Evolutionary conservation across 371 early-diverging fungal genomes (phyloP).

Genomic region (Choanephora cucurbitarum): DNA sequence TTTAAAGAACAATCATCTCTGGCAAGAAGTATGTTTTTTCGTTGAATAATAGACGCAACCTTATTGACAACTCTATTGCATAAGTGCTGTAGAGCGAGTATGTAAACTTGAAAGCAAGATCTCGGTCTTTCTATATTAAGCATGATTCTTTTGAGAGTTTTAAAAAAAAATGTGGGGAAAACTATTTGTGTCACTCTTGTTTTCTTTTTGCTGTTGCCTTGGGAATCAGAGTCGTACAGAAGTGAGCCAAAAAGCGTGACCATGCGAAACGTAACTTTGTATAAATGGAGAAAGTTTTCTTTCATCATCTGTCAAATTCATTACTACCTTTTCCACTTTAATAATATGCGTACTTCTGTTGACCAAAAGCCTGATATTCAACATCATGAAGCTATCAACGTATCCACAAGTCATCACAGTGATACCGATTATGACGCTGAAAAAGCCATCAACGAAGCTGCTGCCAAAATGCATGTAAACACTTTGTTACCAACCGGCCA

Average conservation of each 20-base stretch:
- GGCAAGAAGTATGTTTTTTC: too few species aligned
- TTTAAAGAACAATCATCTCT: too few species aligned
- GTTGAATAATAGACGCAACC: too few species aligned
- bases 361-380: conserved; percentile 22
- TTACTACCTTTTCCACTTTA: background rate
- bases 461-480: conserved; percentile 9
- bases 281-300: background rate
- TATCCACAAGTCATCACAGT: conserved; percentile 5
- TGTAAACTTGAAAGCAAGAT: background rate
- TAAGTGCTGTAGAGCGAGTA: background rate
- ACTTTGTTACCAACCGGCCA: background rate
- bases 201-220: conserved; percentile 16
- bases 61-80: too few species aligned
- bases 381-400: conserved; percentile 18
- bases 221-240: conserved; percentile 6
- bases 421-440: conserved; percentile 6
- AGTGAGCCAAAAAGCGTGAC: conserved; percentile 16
- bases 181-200: conserved; percentile 21
- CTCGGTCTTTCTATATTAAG: conserved; percentile 7
- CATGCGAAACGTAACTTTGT: conserved; percentile 15
- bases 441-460: background rate
- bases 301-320: background rate
- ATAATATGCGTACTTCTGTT: conserved; percentile 4
- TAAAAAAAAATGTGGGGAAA: conserved; percentile 24
- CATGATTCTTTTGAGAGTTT: background rate